phyloP scores from a whole-genome alignment of 1,139 yeast genomes.

The Debaryomyces fabryi region DNA sequence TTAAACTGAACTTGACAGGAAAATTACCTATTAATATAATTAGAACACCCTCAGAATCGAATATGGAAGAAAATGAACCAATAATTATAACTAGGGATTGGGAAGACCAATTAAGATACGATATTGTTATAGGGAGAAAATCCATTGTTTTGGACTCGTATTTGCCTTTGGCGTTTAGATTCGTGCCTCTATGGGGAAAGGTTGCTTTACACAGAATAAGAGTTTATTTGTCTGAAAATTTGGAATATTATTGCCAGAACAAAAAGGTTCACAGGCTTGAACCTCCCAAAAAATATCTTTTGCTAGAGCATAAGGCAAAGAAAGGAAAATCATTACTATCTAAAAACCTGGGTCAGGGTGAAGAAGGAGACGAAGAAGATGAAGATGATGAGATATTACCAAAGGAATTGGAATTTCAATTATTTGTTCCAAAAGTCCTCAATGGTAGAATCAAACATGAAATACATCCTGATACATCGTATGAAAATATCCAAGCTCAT shows the following conservation, averaged over 20 bases:
- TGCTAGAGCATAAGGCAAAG: slow-evolving; percentile 77
- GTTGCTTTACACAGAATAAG: slow-evolving; percentile 85
- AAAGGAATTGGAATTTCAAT: slow-evolving; percentile 79
- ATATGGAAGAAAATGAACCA: slow-evolving; percentile 89
- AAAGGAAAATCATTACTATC: slow-evolving; percentile 48
- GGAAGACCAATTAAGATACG: slow-evolving; percentile 91
- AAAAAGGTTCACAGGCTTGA: slow-evolving; percentile 90
- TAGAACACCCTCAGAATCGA: slow-evolving; percentile 75
- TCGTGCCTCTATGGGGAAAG: slow-evolving; percentile 81
- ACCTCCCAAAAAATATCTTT: slow-evolving; percentile 76
- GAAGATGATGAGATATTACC: slow-evolving; percentile 47
- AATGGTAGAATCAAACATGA: slow-evolving; percentile 44
- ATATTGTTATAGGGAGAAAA: slow-evolving; percentile 86
- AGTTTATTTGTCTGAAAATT: slow-evolving; percentile 81
- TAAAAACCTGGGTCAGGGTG: slow-evolving; percentile 23
- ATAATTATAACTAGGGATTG: slow-evolving; percentile 87
- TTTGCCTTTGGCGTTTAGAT: slow-evolving; percentile 79
- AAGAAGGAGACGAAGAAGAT: slow-evolving; percentile 37
- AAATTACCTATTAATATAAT: slow-evolving; percentile 65
- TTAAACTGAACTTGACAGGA: slow-evolving; percentile 74
- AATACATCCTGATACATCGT: slow-evolving; percentile 83
- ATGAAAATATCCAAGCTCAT: slow-evolving; percentile 74
- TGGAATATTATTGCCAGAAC: slow-evolving; percentile 85
- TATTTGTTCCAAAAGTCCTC: slow-evolving; percentile 70
- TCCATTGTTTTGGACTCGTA: slow-evolving; percentile 81